Conservation (phyloP, 352 stramenopile species). For the Pythium insidiosum region DNA sequence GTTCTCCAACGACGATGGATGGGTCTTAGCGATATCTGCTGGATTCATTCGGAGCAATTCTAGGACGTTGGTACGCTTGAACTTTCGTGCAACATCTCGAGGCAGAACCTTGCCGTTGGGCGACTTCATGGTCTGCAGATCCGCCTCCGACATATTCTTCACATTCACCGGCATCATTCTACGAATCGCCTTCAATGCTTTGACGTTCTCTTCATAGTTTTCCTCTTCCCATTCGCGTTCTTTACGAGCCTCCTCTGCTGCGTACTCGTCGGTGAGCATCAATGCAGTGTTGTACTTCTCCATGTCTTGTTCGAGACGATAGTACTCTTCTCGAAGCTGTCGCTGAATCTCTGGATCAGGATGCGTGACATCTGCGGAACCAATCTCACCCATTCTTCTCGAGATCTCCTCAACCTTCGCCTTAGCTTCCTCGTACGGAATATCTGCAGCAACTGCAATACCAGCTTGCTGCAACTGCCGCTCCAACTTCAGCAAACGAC, state of each 20-base stretch:
- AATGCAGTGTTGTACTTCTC: conserved; percentile 91
- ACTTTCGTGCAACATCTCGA: conserved; percentile 82
- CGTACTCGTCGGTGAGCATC: conserved; percentile 90
- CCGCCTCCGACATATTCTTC: conserved; percentile 86
- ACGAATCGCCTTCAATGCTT: conserved; percentile 84
- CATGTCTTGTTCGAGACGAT: conserved; percentile 90
- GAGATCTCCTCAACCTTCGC: conserved; percentile 87
- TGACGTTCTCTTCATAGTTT: conserved; percentile 80
- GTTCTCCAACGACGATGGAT: conserved; percentile 87
- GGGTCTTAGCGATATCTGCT: conserved; percentile 81
- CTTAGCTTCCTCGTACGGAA: conserved; percentile 90
- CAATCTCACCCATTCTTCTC: conserved; percentile 89
- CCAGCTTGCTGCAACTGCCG: conserved; percentile 77
- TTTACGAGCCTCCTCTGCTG: conserved; percentile 84
- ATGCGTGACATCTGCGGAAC: conserved; percentile 85
- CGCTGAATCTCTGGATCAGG: conserved; percentile 74
- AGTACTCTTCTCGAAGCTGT: conserved; percentile 89
- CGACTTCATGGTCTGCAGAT: conserved; percentile 55
- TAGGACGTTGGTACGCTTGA: conserved; percentile 90
- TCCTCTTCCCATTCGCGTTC: conserved; percentile 90
- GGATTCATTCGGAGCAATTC: conserved; percentile 85
- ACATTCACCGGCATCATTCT: conserved; percentile 91
- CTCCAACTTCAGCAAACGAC: conserved; percentile 74
- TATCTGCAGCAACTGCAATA: conserved; percentile 89
- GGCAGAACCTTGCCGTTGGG: conserved; percentile 76